Evolutionary conservation across 1,139 yeast species (phyloP).

Genomic region (Yamadazyma pseudoaaseri): DNA sequence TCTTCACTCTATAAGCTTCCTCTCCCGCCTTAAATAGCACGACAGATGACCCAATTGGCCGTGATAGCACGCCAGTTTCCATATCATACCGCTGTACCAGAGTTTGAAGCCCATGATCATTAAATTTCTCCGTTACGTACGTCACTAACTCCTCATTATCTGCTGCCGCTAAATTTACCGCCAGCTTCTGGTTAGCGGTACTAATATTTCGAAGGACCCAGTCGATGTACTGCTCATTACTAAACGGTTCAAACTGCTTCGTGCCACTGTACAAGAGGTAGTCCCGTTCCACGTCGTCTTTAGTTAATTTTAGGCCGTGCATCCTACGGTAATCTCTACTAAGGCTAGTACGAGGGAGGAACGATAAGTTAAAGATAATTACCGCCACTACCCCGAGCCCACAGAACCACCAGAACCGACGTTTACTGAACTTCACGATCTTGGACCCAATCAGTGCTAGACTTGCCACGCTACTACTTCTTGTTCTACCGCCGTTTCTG

Average conservation of each 20-base stretch:
- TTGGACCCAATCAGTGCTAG: slow-evolving; percentile 13
- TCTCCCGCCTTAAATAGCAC: slow-evolving; percentile 18
- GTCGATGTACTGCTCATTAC: slow-evolving; percentile 29
- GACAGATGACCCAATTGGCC: slow-evolving; percentile 27
- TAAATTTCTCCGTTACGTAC: slow-evolving; percentile 27
- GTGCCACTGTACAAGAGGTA: slow-evolving; percentile 26
- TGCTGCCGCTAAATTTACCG: slow-evolving; percentile 24
- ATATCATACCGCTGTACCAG: slow-evolving; percentile 19
- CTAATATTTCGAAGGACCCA: slow-evolving; percentile 26
- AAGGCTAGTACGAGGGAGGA: slow-evolving; percentile 83
- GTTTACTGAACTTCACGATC: slow-evolving; percentile 23
- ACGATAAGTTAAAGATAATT: slow-evolving; percentile 63
- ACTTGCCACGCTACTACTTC: slow-evolving; percentile 2
- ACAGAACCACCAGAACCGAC: slow-evolving; percentile 52
- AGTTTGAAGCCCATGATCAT: slow-evolving; percentile 27
- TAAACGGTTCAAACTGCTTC: slow-evolving; percentile 21
- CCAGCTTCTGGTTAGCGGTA: slow-evolving; percentile 14
- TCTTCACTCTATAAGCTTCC: slow-evolving; percentile 25
- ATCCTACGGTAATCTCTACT: slow-evolving; percentile 79
- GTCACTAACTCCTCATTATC: slow-evolving; percentile 27
- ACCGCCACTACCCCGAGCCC: slow-evolving; percentile 54
- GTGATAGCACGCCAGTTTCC: slow-evolving; percentile 14
- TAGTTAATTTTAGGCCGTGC: slow-evolving; percentile 63
- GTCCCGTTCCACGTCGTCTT: slow-evolving; percentile 59
- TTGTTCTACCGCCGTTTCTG: neutral